Conservation (phyloP, 306 rosid genomes). For the Leucaena leucocephala region DNA sequence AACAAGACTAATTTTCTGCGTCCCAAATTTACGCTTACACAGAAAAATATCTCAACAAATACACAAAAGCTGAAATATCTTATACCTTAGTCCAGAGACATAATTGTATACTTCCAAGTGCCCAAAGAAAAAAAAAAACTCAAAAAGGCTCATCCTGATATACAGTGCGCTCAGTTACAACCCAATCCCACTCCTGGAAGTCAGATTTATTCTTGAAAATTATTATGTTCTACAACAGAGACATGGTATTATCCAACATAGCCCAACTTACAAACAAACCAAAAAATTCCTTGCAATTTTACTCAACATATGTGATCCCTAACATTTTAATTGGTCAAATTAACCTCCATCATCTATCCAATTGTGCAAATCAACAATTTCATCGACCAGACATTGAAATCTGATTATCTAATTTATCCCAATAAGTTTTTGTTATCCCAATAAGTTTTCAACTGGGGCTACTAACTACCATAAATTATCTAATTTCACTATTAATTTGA, state of each 20-base stretch:
- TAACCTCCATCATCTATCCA: neutral
- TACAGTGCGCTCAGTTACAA: neutral
- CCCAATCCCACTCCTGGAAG: neutral
- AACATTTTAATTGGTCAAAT: neutral
- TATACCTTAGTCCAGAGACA: neutral
- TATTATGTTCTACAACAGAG: neutral
- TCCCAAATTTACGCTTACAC: too few relatives aligned
- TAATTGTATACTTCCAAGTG: neutral
- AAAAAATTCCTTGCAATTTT: neutral
- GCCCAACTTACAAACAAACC: neutral
- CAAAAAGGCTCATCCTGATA: neutral
- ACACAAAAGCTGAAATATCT: neutral
- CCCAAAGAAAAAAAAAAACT: neutral
- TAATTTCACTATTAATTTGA: neutral
- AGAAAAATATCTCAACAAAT: neutral
- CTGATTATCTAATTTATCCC: neutral
- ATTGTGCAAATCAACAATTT: neutral
- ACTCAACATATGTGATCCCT: neutral
- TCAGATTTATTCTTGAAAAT: neutral
- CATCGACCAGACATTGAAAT: neutral
- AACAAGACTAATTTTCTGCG: too few relatives aligned
- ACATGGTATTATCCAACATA: neutral
- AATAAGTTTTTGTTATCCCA: neutral
- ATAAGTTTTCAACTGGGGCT: neutral
- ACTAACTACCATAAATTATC: neutral